These are phyloP conservation scores for Trametes pubescens DNA, from an alignment of 1,284 basidiomycete genomes.

Conservation along the genomic window DNA sequence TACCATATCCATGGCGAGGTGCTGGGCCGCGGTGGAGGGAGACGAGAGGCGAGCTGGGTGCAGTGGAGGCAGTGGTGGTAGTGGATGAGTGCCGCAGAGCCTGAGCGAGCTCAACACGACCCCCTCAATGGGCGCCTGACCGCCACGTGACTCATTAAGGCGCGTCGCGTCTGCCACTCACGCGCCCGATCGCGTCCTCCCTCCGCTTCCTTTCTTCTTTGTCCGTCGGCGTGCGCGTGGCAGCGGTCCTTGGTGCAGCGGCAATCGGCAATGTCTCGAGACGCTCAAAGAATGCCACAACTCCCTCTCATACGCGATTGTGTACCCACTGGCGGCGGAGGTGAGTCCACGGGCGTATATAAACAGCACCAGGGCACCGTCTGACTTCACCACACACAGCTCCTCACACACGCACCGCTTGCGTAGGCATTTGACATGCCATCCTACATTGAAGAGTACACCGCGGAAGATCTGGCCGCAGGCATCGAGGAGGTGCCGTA, in stretches of 20 bases:
- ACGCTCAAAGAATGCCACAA: too few species aligned
- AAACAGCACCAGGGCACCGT: neutral
- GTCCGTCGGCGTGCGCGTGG: neutral
- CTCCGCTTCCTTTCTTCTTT: neutral
- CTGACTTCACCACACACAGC: neutral
- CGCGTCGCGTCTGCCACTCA: conserved; percentile 10
- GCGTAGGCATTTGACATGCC: neutral
- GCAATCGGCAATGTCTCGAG: too few species aligned
- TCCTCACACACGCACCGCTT: neutral
- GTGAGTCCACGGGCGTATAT: neutral
- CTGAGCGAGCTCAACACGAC: conserved; percentile 24
- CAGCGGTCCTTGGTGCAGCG: too few species aligned
- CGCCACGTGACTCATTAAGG: conserved; percentile 24
- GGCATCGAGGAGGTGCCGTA: neutral
- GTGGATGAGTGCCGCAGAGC: conserved; percentile 20
- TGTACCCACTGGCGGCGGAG: neutral
- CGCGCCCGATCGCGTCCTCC: neutral
- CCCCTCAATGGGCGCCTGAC: conserved; percentile 21
- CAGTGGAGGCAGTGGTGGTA: conserved; percentile 19
- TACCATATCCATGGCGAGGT: conserved; percentile 23
- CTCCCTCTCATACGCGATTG: too few species aligned
- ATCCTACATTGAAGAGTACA: neutral
- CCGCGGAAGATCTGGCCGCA: neutral
- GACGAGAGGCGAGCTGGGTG: conserved; percentile 6
- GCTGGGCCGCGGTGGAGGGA: neutral